Conservation (phyloP, 163 green algal genomes). For the Coccomyxa subellipsoidea region DNA sequence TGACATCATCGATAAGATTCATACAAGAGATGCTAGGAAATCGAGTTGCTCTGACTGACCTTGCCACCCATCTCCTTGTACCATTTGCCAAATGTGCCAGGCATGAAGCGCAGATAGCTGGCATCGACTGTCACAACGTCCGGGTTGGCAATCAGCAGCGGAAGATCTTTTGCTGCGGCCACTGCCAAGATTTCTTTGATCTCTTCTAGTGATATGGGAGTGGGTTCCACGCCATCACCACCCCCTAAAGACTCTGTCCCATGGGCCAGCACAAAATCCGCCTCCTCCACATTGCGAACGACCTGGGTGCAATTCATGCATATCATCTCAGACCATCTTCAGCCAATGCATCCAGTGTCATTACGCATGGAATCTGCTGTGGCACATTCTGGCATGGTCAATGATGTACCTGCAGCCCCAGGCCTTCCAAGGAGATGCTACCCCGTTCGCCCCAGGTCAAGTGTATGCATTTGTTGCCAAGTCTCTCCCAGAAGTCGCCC, state of each 20-base stretch:
- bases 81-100: constrained; percentile 59
- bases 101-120: constrained; percentile 62
- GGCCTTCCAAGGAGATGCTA: constrained; percentile 58
- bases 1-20: no score
- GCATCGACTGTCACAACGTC: constrained; percentile 66
- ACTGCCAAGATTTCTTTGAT: constrained; percentile 51
- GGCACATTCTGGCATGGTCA: no score
- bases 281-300: constrained; percentile 44
- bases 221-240: constrained; percentile 21
- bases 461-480: constrained; percentile 75
- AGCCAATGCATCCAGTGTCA: no score
- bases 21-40: no score
- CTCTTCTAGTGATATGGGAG: constrained; percentile 31
- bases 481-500: constrained; percentile 45
- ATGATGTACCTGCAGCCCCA: constrained; percentile 58
- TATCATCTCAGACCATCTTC: not conserved
- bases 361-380: no score
- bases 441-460: constrained; percentile 81
- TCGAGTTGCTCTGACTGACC: constrained; percentile 21
- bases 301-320: constrained; percentile 33
- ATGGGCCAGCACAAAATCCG: constrained; percentile 89
- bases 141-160: constrained; percentile 81
- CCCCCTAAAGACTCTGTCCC: constrained; percentile 71
- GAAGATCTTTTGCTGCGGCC: constrained; percentile 32
- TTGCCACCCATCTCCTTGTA: constrained; percentile 51